phyloP scores from a whole-genome alignment of 345 rosid genomes.

The Corymbia maculata region DNA sequence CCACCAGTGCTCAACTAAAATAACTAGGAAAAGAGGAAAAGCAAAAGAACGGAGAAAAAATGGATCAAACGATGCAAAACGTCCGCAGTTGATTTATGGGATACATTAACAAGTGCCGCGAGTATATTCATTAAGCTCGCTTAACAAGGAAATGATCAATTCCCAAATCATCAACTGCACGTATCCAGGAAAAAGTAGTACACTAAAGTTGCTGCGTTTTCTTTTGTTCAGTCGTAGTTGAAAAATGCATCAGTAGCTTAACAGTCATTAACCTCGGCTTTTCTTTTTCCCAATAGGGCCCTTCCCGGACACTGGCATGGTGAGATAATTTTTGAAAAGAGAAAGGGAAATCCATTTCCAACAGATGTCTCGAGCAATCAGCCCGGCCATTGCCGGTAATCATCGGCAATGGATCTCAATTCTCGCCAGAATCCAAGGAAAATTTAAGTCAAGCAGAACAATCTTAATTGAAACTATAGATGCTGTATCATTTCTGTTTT shows the following conservation, averaged over 20 bases:
- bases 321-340: neutral
- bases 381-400: neutral
- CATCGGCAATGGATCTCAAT: rapidly evolving
- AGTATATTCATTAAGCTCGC: no score
- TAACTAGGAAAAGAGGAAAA: neutral
- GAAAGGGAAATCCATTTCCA: neutral
- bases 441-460: neutral
- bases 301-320: neutral
- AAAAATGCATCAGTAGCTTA: neutral
- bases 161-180: neutral
- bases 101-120: no score
- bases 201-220: neutral
- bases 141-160: neutral
- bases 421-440: neutral
- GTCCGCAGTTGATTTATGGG: no score
- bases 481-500: neutral
- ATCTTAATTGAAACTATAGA: neutral
- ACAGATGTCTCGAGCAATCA: neutral
- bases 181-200: neutral
- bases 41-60: neutral
- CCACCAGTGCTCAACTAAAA: neutral
- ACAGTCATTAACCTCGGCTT: neutral
- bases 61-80: neutral
- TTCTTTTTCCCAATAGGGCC: neutral
- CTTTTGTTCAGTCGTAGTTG: neutral